Base-by-base conservation (phyloP, 1,284 basidiomycete genomes). In the Malassezia vespertilionis region DNA sequence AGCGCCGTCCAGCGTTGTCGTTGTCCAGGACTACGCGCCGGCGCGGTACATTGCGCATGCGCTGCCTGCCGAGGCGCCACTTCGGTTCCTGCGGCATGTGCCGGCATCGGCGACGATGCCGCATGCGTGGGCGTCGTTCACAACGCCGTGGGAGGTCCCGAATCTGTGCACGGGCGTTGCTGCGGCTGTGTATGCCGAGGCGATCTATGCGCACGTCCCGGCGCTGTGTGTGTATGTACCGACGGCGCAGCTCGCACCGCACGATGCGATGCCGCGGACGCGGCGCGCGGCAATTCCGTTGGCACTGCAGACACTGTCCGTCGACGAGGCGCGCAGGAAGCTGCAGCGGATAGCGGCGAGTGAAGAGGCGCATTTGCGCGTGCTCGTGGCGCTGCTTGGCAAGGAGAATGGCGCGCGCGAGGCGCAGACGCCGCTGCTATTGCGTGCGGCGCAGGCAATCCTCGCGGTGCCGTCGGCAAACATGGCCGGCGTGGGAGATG, bases 401-500 rank as follows among this genome's bases (percentile, higher is more conserved):
- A 20, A 27, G 20, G 23, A 14, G 2, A 27, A 21, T 14, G 36
- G 21, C 10, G 33, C 14, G 38, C 32, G 7, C 18, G 6, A 15
- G 7, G n/a, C n/a, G n/a, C n/a, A n/a, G n/a, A n/a, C n/a, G n/a
- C 22, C 31, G 32, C 36, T 33, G 33, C 32, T 15, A 8, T 10
- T 20, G 15, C 11, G 31, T 11, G 33, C 46, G 3, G 26, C 30
- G 18, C 47, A 15, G 21, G 20, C 26, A 14, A 11, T 34, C 6
- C 14, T 15, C 17, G 39, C 39, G 5, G n/a, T 14, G 18, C 9
- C 22, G 33, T 33, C n/a, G n/a, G n/a, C n/a, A n/a, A n/a, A n/a
- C n/a, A n/a, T n/a, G n/a, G n/a, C n/a, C n/a, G n/a, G n/a, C 12
- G 27, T 51, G 4, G 48, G 48, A n/a, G 48, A 51, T 21, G 48